Base-by-base conservation (phyloP, 2,329 filamentous ascomycete genomes). In the Orbilia ellipsospora region DNA sequence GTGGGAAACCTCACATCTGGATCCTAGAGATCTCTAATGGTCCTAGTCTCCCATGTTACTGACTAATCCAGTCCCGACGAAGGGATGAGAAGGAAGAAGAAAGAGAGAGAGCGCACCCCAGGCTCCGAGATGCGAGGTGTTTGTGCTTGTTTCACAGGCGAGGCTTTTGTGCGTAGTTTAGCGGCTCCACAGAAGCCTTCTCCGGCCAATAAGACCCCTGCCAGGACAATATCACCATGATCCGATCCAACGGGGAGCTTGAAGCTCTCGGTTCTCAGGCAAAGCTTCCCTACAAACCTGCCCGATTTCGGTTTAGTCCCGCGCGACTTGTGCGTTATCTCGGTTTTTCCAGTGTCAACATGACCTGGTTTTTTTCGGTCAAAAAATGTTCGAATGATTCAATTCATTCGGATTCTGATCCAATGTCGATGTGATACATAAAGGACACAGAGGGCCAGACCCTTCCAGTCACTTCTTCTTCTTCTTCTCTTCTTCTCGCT, bases 141-240 rank as follows among this genome's bases (percentile, higher is more conserved):
- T 64, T 64, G 42, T 57, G 65, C 66, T 36, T 48, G 55, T 45
- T 12, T 59, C 10, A 8, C 13, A 7, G 44, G 55, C 62, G 69
- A 55, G 69, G n/a, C 10, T 48, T 73, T 73, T 73, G 56, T 67
- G 69, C 69, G 55, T 73, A 40, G 2, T 73, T 73, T 73, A 73
- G 69, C 69, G 55, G 20, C 26, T 20, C 36, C 52, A 40, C 36
- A 16, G n/a, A 13, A 28, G 15, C 10, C 12, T 23, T 13, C 42
- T 42, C 50, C 28, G 16, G 26, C 66, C 42, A 73, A 66, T 73
- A 28, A 44, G 28, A 66, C 12, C 20, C 55, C 31, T 8, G 26
- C 28, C 56, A 66, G 31, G 6, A 73, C n/a, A 23, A 44, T 54
- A 59, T 60, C 68, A 62, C 23, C 42, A 23, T 12, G 42, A 36